A percentile compares a stretch with the other conserved stretches of the same genome.
These are phyloP conservation scores for Carpinus viminea DNA, from an alignment of 306 rosid species.

Conservation along the genomic window DNA sequence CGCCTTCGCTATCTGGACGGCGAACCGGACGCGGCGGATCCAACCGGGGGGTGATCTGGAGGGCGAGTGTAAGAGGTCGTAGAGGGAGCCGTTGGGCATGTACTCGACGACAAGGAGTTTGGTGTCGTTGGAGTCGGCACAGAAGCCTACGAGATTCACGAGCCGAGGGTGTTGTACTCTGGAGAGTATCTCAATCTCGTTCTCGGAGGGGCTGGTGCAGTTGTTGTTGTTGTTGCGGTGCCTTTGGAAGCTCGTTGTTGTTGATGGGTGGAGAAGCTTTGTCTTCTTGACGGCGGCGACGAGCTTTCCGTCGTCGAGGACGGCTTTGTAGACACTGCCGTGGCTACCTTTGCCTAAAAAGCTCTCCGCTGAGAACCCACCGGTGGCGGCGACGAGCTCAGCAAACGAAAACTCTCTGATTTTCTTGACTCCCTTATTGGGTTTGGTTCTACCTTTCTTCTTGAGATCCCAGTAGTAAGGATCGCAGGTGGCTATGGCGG, in stretches of 20 bases:
- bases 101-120: slow-evolving; percentile 70
- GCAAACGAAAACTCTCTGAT: slow-evolving; percentile 49
- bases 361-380: slow-evolving; percentile 57
- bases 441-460: slow-evolving; percentile 14
- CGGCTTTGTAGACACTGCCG: slow-evolving; percentile 73
- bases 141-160: slow-evolving; percentile 79
- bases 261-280: slow-evolving; percentile 25
- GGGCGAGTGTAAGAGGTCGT: slow-evolving; percentile 56
- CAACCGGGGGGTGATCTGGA: slow-evolving; percentile 65
- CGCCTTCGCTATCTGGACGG: slow-evolving; percentile 70
- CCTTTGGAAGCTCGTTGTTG: slow-evolving; percentile 19
- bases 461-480: slow-evolving; percentile 53
- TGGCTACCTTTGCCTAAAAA: slow-evolving; percentile 90
- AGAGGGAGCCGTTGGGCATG: slow-evolving; percentile 89
- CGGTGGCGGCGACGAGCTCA: slow-evolving; percentile 59
- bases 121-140: slow-evolving; percentile 40
- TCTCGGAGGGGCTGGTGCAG: slow-evolving; percentile 61
- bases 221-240: not conserved
- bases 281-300: slow-evolving; percentile 76
- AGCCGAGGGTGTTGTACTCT: slow-evolving; percentile 53
- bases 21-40: slow-evolving; percentile 55
- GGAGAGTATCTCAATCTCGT: slow-evolving; percentile 95
- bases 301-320: slow-evolving; percentile 59
- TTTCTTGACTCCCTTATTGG: not conserved
- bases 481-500: slow-evolving; percentile 75